Base-by-base conservation (phyloP, 768 basidiomycete species). In the Trichaptum fuscoviolaceum region DNA sequence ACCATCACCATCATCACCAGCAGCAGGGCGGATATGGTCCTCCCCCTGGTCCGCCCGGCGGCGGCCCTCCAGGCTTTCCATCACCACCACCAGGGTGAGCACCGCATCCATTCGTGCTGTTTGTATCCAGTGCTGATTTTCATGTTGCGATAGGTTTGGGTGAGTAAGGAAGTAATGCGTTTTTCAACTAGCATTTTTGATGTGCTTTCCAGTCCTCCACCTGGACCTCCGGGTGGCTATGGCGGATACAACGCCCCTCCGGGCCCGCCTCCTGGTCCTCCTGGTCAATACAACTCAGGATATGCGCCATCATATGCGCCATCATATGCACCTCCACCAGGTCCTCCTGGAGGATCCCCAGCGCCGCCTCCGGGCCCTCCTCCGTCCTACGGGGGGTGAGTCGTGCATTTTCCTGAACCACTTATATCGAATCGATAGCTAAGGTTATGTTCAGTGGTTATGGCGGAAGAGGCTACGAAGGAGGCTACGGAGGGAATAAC, bases 221-320 rank as follows among this genome's bases (percentile, higher is more conserved):
- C 42, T 52, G 42, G 42, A 2, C 42, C 42, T 4, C 42, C 42
- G 20, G 42, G 42, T 5, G 42, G 42, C 15, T 52, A 34, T 61
- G 59, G 59, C 8, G 59, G 59, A 12, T 61, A 61, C 24, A 34
- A 25, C 25, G 25, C 59, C 24, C 59, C 59, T 61, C 59, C 24
- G 30, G 59, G 59, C 23, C 59, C 59, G 59, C 59, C 59, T 24
- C 59, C 24, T 12, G 59, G 59, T 25, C 59, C 59, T 61, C 59
- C 24, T 25, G 59, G 59, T 15, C 59, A 61, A 34, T 61, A 61
- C 23, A 34, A 34, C 30, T 25, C 25, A 34, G 59, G 59, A 2
- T 61, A 61, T 23, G 59, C 59, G 15, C 59, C 59, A 25, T 34
- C 59, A 23, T 61, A 61, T 34, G 59, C 59, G 8, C 59, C 59